Percentiles rank a stretch among this genome's conserved stretches.
These are phyloP conservation scores for Trichoderma polysporum DNA, from an alignment of 2,329 filamentous ascomycete genomes.

Conservation along the genomic window DNA sequence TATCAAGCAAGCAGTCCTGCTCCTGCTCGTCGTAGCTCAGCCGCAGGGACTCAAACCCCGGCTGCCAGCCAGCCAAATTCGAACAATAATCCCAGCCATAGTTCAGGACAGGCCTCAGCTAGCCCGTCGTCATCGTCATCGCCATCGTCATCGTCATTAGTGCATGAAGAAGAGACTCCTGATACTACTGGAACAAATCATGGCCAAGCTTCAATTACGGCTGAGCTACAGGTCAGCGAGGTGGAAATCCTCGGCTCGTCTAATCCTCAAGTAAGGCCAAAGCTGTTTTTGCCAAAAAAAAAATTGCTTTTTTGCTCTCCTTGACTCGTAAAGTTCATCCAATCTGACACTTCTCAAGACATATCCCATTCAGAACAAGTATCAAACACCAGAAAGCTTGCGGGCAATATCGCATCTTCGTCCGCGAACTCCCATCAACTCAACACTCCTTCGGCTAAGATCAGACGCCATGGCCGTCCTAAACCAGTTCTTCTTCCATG, in stretches of 20 bases:
- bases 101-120: background rate
- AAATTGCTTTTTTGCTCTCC: background rate
- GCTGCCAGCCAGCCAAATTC: background rate
- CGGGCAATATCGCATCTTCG: conserved; percentile 86
- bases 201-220: conserved; percentile 11
- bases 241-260: conserved; percentile 73
- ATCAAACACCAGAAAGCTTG: conserved; percentile 84
- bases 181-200: background rate
- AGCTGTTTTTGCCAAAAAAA: background rate
- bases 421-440: conserved; percentile 75
- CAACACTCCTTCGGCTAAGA: conserved; percentile 75
- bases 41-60: background rate
- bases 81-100: background rate
- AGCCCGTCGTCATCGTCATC: background rate
- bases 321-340: conserved; percentile 13
- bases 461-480: conserved; percentile 75
- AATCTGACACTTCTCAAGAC: conserved; percentile 53
- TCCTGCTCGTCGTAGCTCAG: conserved; percentile 8
- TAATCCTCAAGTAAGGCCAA: conserved; percentile 68
- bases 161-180: background rate
- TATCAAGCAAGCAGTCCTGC: background rate
- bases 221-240: conserved; percentile 71
- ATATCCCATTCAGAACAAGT: conserved; percentile 95
- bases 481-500: conserved; percentile 70
- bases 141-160: too few relatives aligned